phyloP scores from a whole-genome alignment of 2,329 filamentous ascomycete genomes.

The Verticillium dahliae region DNA sequence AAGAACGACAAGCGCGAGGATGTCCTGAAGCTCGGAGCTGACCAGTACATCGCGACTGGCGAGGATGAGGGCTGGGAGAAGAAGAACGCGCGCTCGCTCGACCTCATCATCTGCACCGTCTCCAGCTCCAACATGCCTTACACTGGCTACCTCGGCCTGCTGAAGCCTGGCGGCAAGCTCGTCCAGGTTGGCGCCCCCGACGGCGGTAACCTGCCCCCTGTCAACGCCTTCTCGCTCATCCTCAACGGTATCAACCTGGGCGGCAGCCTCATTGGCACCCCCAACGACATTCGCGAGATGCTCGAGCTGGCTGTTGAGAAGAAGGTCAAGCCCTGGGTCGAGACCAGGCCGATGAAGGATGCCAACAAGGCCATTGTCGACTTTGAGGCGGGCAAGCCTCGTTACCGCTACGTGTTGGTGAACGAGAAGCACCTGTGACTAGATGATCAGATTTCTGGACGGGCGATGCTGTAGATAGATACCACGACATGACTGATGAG shows the following conservation, averaged over 20 bases:
- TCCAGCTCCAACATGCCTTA: slow-evolving; percentile 37
- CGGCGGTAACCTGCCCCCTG: slow-evolving; percentile 3
- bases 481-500: background rate
- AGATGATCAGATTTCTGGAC: background rate
- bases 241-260: slow-evolving; percentile 7
- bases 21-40: slow-evolving; percentile 12
- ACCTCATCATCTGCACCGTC: slow-evolving; percentile 54
- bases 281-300: slow-evolving; percentile 12
- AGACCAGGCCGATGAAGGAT: slow-evolving; percentile 26
- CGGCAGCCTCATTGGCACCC: slow-evolving; percentile 11
- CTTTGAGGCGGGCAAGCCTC: slow-evolving; percentile 45
- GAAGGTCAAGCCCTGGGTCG: slow-evolving; percentile 18
- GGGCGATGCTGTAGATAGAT: background rate
- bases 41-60: slow-evolving; percentile 7
- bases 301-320: slow-evolving; percentile 20
- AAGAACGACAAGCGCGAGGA: slow-evolving; percentile 2
- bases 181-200: slow-evolving; percentile 55
- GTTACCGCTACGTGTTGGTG: slow-evolving; percentile 36
- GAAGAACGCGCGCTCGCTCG: slow-evolving; percentile 43
- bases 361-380: slow-evolving; percentile 48
- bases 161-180: slow-evolving; percentile 49
- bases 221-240: slow-evolving; percentile 17
- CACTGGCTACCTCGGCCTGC: slow-evolving; percentile 50
- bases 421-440: background rate
- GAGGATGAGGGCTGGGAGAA: slow-evolving; percentile 47